These are phyloP conservation scores for Cucurbita pepo DNA, from an alignment of 306 rosid genomes.

Conservation along the genomic window DNA sequence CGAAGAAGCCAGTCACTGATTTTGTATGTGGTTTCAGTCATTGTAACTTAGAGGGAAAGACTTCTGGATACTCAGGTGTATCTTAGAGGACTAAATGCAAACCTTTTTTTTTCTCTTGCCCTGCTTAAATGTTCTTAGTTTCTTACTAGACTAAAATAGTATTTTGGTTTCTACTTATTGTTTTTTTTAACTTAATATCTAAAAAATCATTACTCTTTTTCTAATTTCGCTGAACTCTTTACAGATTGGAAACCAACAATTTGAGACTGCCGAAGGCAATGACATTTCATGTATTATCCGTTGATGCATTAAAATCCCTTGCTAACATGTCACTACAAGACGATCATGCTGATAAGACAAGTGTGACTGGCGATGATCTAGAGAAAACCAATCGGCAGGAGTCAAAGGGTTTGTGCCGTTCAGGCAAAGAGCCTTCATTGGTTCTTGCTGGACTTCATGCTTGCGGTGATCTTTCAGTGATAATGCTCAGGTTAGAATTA, in stretches of 20 bases:
- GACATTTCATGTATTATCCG: conserved; percentile 57
- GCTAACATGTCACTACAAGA: conserved; percentile 25
- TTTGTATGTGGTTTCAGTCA: neutral
- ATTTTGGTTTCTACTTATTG: neutral
- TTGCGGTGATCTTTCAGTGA: conserved; percentile 90
- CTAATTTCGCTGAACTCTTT: conserved; percentile 6
- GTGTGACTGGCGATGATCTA: conserved; percentile 13
- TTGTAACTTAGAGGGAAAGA: neutral
- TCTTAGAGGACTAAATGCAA: neutral
- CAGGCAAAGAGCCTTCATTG: conserved; percentile 22
- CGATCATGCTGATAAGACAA: conserved; percentile 16
- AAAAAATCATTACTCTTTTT: conserved; percentile 2
- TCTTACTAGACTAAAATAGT: neutral
- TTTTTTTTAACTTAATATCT: neutral
- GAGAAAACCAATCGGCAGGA: conserved; percentile 7
- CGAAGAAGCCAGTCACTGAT: neutral
- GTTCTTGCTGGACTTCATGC: conserved; percentile 98
- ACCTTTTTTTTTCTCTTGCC: neutral
- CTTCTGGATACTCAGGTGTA: neutral
- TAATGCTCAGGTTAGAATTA: conserved; percentile 65
- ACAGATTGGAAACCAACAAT: conserved; percentile 46
- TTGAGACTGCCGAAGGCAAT: conserved; percentile 65
- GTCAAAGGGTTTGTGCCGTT: conserved; percentile 11
- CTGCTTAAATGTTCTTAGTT: neutral
- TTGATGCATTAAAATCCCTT: conserved; percentile 53